Evolutionary conservation across 352 stramenopile species (phyloP).

Genomic region (Paralagenidium karlingii): DNA sequence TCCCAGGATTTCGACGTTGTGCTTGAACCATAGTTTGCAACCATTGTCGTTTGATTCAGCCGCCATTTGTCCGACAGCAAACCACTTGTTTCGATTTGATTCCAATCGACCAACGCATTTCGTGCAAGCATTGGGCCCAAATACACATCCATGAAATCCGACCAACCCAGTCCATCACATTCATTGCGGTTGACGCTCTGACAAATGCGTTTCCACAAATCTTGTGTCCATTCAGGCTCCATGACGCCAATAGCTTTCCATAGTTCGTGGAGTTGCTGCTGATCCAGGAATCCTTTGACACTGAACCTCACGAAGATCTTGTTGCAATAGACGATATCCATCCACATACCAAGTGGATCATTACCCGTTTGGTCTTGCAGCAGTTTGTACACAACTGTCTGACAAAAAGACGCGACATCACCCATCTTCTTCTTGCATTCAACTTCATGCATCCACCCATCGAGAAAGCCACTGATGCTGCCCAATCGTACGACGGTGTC

Average conservation of each 20-base stretch:
- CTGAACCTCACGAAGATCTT: constrained; percentile 30
- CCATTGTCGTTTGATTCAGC: no score
- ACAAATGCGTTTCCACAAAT: constrained; percentile 26
- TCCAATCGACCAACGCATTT: constrained; percentile 28
- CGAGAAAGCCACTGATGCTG: constrained; percentile 17
- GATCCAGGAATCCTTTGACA: constrained; percentile 18
- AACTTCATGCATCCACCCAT: constrained; percentile 8
- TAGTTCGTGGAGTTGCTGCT: constrained; percentile 23
- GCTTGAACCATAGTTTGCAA: no score
- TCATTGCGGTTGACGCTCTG: constrained; percentile 19
- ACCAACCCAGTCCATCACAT: constrained; percentile 13
- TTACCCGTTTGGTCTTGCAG: constrained; percentile 16
- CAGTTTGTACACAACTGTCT: constrained; percentile 18
- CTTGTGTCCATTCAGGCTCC: constrained; percentile 20
- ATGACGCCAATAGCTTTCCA: constrained; percentile 18
- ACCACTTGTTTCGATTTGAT: constrained; percentile 45
- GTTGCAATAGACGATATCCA: constrained; percentile 35
- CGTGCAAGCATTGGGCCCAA: constrained; percentile 17
- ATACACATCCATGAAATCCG: constrained; percentile 29
- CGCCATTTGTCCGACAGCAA: constrained; percentile 21
- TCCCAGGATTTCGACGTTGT: no score
- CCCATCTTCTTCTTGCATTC: constrained; percentile 14
- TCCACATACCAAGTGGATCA: constrained; percentile 24
- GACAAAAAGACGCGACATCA: constrained; percentile 2
- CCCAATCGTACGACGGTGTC: constrained; percentile 24